Conservation (phyloP, 106 monocot genomes). For the Dendrobium chrysotoxum region DNA sequence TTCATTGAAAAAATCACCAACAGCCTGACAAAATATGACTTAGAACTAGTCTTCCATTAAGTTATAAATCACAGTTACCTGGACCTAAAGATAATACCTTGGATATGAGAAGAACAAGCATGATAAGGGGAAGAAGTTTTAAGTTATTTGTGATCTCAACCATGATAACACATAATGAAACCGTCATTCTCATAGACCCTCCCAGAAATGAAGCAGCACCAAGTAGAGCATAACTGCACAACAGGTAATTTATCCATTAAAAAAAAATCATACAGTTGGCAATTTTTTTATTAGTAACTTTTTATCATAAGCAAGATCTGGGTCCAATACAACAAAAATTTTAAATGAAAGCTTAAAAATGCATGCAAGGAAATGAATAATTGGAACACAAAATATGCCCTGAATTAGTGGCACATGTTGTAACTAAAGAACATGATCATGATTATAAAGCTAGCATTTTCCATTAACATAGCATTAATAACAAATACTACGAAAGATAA, state of each 20-base stretch:
- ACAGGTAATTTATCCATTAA: neutral
- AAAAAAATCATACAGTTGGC: neutral
- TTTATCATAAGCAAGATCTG: neutral
- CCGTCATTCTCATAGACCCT: slow-evolving; percentile 99
- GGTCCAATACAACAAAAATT: neutral
- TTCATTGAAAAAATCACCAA: slow-evolving; percentile 97
- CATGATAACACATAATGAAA: slow-evolving; percentile 99
- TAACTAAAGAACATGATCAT: neutral
- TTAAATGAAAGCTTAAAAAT: neutral
- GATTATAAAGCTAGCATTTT: neutral
- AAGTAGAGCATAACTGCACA: slow-evolving; percentile 86
- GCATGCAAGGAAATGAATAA: neutral
- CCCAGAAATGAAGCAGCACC: slow-evolving; percentile 99
- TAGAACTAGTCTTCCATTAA: neutral
- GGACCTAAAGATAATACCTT: slow-evolving; percentile 44
- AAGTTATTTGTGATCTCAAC: slow-evolving; percentile 99
- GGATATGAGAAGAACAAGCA: slow-evolving; percentile 99
- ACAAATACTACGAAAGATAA: neutral
- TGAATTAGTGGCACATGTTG: neutral
- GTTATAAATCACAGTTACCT: neutral
- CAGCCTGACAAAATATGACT: slow-evolving; percentile 52
- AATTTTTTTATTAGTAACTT: neutral
- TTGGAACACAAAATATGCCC: neutral
- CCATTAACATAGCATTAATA: neutral
- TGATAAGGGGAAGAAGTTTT: slow-evolving; percentile 86